These are phyloP conservation scores for Hordeum marinum DNA, from an alignment of 176 grass and related monocot genomes.

Conservation along the genomic window DNA sequence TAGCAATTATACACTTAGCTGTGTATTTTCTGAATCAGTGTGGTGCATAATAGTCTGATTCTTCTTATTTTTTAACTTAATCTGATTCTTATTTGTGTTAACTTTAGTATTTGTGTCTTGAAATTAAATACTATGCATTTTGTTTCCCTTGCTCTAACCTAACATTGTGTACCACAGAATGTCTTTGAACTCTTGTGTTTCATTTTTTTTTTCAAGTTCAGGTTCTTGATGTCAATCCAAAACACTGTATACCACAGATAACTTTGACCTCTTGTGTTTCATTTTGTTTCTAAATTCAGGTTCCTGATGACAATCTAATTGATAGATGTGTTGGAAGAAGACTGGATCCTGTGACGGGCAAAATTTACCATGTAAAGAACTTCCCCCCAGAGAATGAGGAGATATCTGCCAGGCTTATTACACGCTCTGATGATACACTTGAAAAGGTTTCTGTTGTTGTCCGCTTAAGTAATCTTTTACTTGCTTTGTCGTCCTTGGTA, in stretches of 20 bases:
- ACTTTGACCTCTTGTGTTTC: conserved; percentile 21
- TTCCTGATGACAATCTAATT: conserved; percentile 86
- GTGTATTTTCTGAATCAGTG: background rate
- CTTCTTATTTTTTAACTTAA: background rate
- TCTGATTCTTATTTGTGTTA: background rate
- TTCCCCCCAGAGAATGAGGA: conserved; percentile 76
- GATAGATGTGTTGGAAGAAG: conserved; percentile 96
- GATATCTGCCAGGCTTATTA: conserved; percentile 62
- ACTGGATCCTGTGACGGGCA: conserved; percentile 75
- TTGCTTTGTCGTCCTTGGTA: background rate
- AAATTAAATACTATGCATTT: background rate
- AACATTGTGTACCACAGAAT: background rate
- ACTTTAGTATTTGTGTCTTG: background rate
- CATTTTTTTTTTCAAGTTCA: conserved; percentile 43
- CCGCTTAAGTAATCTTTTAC: background rate
- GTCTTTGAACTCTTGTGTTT: conserved; percentile 20
- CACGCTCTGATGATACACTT: conserved; percentile 73
- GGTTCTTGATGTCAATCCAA: conserved; percentile 74
- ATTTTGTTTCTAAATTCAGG: conserved; percentile 57
- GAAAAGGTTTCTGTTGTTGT: conserved; percentile 56
- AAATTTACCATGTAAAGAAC: conserved; percentile 94
- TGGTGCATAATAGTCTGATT: background rate
- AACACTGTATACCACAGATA: background rate
- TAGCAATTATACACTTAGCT: background rate
- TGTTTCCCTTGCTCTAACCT: background rate